phyloP scores from a whole-genome alignment of 177 flowering plant species.

The Vitis hybrid region DNA sequence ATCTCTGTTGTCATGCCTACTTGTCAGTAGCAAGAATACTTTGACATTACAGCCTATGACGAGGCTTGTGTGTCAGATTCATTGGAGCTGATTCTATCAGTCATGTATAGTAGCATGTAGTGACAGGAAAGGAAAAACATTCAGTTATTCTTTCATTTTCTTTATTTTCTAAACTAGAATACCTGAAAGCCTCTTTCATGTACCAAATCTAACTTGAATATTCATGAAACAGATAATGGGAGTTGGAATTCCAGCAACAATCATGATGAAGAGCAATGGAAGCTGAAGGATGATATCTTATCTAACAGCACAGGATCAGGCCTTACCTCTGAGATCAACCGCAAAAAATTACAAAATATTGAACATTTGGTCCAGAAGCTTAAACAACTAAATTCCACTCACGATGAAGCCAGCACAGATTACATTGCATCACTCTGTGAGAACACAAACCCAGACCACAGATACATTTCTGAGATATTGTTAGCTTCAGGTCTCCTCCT shows the following conservation, averaged over 20 bases:
- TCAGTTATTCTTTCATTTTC: neutral
- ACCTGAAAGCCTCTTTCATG: neutral
- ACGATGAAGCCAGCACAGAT: conserved; percentile 62
- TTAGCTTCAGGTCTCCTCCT: conserved; percentile 78
- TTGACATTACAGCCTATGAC: no score
- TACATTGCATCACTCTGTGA: conserved; percentile 72
- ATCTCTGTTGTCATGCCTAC: no score
- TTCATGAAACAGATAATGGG: conserved; percentile 23
- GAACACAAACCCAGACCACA: conserved; percentile 57
- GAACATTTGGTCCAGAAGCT: conserved; percentile 66
- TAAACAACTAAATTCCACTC: conserved; percentile 55
- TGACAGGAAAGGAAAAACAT: no score
- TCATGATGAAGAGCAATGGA: conserved; percentile 25
- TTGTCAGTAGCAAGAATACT: no score
- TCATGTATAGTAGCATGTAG: no score
- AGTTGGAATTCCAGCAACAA: conserved; percentile 10
- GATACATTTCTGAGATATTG: conserved; percentile 70
- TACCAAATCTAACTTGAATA: neutral
- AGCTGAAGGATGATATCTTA: conserved; percentile 16
- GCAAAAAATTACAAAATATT: conserved; percentile 54
- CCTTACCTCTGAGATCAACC: conserved; percentile 40
- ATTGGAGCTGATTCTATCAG: no score
- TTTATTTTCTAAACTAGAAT: neutral
- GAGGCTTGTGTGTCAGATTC: no score
- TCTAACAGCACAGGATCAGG: conserved; percentile 14